Percentiles rank a stretch among this genome's conserved stretches.
Evolutionary conservation across 2,329 filamentous ascomycete genomes (phyloP).

Genomic region (Epichloe hybrida): DNA sequence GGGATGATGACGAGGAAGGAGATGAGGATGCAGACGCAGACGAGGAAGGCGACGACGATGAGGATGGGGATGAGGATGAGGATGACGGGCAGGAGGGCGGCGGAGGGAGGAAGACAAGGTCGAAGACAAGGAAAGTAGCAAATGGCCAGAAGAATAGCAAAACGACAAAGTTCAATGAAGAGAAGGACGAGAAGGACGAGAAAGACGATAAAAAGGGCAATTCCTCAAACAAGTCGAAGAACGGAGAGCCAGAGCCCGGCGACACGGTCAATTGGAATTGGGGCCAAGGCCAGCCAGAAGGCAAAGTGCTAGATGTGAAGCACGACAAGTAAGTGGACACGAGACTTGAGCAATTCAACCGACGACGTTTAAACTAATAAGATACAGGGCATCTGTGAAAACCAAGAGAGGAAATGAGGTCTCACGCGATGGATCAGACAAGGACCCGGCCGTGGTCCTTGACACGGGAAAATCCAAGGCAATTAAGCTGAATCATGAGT

Average conservation of each 20-base stretch:
- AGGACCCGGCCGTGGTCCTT: slow-evolving; percentile 30
- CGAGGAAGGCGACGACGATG: too few relatives aligned
- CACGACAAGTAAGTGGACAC: slow-evolving; percentile 22
- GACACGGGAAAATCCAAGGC: slow-evolving; percentile 16
- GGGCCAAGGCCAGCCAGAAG: slow-evolving; percentile 28
- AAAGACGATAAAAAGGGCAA: slow-evolving; percentile 1
- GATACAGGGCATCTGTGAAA: slow-evolving; percentile 20
- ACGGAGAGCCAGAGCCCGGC: slow-evolving; percentile 22
- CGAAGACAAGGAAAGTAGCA: not conserved
- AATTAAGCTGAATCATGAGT: slow-evolving; percentile 5
- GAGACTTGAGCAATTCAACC: not conserved
- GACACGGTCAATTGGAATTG: slow-evolving; percentile 34
- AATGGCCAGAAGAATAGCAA: not conserved
- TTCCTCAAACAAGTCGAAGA: slow-evolving; percentile 4
- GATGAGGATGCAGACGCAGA: slow-evolving; percentile 1
- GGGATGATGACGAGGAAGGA: slow-evolving; percentile 1
- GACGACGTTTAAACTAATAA: not conserved
- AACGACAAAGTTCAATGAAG: not conserved
- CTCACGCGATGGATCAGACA: slow-evolving; percentile 23
- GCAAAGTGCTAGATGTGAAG: slow-evolving; percentile 31
- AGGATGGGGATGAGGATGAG: too few relatives aligned
- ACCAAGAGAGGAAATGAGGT: slow-evolving; percentile 30
- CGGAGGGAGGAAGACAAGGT: not conserved
- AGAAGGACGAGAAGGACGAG: not conserved
- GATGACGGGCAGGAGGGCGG: not conserved